A percentile compares a stretch with the other conserved stretches of the same genome.
Evolutionary conservation across 129 eudicot genomes (phyloP).

Genomic region (Sambucus nigra): DNA sequence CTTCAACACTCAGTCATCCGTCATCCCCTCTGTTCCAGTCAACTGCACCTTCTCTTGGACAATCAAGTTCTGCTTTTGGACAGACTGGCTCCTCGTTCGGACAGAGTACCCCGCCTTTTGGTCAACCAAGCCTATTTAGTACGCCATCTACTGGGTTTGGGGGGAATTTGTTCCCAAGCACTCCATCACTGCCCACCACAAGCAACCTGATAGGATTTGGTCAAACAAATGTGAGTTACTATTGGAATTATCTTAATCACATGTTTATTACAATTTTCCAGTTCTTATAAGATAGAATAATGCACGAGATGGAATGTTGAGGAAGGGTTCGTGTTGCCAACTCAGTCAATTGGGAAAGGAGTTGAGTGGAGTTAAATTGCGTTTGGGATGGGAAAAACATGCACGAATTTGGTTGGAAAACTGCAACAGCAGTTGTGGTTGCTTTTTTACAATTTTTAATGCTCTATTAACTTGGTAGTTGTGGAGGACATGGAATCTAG

Average conservation of each 20-base stretch:
- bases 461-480: neutral
- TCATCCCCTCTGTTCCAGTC: constrained; percentile 81
- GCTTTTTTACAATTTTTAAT: neutral
- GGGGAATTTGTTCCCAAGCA: constrained; percentile 50
- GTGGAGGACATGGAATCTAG: neutral
- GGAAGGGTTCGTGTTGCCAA: neutral
- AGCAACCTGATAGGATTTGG: constrained; percentile 48
- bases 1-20: constrained; percentile 71
- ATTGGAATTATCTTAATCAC: neutral
- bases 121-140: constrained; percentile 55
- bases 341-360: neutral
- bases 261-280: neutral
- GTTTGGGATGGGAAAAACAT: too few relatives aligned
- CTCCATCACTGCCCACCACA: constrained; percentile 31
- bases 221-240: constrained; percentile 68
- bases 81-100: constrained; percentile 58
- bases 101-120: constrained; percentile 47
- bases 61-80: constrained; percentile 57
- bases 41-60: constrained; percentile 63
- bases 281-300: neutral
- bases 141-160: constrained; percentile 66
- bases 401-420: neutral
- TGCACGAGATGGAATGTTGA: neutral
- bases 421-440: neutral
- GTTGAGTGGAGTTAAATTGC: too few relatives aligned